phyloP scores from a whole-genome alignment of 2,329 filamentous ascomycete species.

The Plenodomus tracheiphilus region DNA sequence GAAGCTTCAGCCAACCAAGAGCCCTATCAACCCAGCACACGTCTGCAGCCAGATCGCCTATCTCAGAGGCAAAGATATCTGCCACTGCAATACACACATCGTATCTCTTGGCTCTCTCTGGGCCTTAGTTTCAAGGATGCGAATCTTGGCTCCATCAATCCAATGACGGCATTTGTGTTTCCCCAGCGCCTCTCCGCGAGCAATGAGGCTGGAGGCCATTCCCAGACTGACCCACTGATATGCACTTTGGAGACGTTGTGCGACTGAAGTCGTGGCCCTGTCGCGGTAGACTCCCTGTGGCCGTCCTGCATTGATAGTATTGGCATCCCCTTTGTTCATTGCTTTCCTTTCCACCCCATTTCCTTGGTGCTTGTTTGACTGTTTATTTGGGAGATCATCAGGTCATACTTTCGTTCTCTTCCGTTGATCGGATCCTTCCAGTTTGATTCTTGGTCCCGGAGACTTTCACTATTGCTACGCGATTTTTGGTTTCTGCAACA shows the following conservation, averaged over 20 bases:
- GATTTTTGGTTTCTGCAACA: slow-evolving; percentile 5
- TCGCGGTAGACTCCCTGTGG: slow-evolving; percentile 19
- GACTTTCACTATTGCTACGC: slow-evolving; percentile 19
- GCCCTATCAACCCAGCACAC: slow-evolving; percentile 4
- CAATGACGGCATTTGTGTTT: slow-evolving; percentile 18
- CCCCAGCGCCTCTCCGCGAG: slow-evolving; percentile 7
- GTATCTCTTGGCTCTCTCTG: slow-evolving; percentile 13
- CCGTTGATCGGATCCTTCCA: slow-evolving; percentile 38
- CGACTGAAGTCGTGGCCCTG: slow-evolving; percentile 22
- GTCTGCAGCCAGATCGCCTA: slow-evolving; percentile 4
- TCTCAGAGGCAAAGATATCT: not conserved
- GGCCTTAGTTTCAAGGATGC: slow-evolving; percentile 29
- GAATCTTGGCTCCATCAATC: slow-evolving; percentile 14
- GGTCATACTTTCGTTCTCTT: slow-evolving; percentile 19
- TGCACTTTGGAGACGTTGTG: slow-evolving; percentile 27
- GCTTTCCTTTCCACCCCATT: slow-evolving; percentile 19
- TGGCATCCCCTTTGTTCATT: slow-evolving; percentile 29
- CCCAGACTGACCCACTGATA: slow-evolving; percentile 19
- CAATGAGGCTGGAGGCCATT: slow-evolving; percentile 7
- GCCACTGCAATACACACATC: slow-evolving; percentile 11
- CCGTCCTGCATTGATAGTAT: slow-evolving; percentile 34
- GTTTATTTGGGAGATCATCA: slow-evolving; percentile 12
- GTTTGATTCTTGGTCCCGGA: slow-evolving; percentile 33
- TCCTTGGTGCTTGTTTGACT: slow-evolving; percentile 19
- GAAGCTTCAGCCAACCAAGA: slow-evolving; percentile 19